phyloP scores from a whole-genome alignment of 306 rosid genomes.

The Begonia fuchsioides region DNA sequence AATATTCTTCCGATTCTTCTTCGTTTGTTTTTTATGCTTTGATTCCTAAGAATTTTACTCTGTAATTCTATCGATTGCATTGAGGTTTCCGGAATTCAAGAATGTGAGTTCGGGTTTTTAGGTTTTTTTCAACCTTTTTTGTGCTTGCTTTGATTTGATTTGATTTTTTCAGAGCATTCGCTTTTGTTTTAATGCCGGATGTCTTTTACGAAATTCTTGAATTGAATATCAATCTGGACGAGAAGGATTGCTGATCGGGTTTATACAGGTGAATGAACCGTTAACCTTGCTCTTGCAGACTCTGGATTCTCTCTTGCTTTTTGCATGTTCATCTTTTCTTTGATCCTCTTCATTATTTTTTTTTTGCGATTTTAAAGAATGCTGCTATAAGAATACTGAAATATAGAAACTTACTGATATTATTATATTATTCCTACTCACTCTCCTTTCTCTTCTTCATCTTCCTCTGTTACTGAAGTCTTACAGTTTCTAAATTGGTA shows the following conservation, averaged over 20 bases:
- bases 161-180: neutral
- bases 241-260: constrained; percentile 51
- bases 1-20: neutral
- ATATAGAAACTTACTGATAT: too few species aligned
- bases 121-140: neutral
- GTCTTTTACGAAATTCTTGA: neutral
- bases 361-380: too few species aligned
- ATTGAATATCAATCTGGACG: constrained; percentile 38
- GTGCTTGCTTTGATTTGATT: neutral
- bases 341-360: too few species aligned
- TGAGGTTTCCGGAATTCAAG: neutral
- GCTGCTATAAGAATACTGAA: too few species aligned
- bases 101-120: neutral
- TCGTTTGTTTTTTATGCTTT: neutral
- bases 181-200: neutral
- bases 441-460: too few species aligned
- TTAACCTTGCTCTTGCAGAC: constrained; percentile 72
- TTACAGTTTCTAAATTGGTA: too few species aligned
- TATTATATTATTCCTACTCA: too few species aligned
- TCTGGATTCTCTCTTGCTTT: constrained; percentile 44
- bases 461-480: too few species aligned
- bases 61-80: neutral
- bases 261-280: constrained; percentile 96
- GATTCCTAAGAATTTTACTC: neutral
- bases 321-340: constrained; percentile 22